phyloP scores from a whole-genome alignment of 371 early-diverging fungal genomes.

The Saksenaea vasiformis region DNA sequence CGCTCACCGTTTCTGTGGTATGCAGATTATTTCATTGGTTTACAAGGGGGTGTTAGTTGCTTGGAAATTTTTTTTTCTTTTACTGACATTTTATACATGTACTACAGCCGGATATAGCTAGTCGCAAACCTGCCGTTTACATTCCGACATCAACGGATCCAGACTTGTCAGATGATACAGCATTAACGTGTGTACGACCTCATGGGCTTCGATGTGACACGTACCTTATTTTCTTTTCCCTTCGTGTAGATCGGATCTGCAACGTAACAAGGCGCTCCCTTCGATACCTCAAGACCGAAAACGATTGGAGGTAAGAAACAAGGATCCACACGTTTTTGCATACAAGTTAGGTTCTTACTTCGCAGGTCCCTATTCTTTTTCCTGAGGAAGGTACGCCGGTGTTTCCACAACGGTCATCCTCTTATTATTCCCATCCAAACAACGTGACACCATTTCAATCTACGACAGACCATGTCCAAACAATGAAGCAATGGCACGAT shows the following conservation, averaged over 20 bases:
- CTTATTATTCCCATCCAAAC: not conserved
- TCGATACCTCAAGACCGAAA: not conserved
- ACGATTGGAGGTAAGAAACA: not conserved
- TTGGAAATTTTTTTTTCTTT: not conserved
- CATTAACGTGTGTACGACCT: conserved; percentile 4
- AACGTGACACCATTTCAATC: not conserved
- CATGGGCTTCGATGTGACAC: not conserved
- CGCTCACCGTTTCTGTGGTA: not conserved
- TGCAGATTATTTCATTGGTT: not conserved
- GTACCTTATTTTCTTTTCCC: not conserved
- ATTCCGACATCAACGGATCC: conserved; percentile 1
- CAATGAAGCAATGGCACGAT: not conserved
- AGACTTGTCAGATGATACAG: conserved; percentile 4
- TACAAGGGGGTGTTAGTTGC: not conserved
- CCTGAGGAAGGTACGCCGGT: not conserved
- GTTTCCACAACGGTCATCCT: not conserved
- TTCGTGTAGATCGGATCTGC: conserved; percentile 1
- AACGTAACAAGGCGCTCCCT: conserved; percentile 3
- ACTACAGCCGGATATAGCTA: not conserved
- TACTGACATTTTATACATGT: not conserved
- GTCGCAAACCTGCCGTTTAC: not conserved
- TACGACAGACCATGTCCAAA: not conserved
- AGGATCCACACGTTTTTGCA: not conserved
- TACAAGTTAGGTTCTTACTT: not conserved
- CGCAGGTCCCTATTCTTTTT: not conserved